Evolutionary conservation across 345 rosid species (phyloP).

Genomic region (Eucalyptus urophylla): DNA sequence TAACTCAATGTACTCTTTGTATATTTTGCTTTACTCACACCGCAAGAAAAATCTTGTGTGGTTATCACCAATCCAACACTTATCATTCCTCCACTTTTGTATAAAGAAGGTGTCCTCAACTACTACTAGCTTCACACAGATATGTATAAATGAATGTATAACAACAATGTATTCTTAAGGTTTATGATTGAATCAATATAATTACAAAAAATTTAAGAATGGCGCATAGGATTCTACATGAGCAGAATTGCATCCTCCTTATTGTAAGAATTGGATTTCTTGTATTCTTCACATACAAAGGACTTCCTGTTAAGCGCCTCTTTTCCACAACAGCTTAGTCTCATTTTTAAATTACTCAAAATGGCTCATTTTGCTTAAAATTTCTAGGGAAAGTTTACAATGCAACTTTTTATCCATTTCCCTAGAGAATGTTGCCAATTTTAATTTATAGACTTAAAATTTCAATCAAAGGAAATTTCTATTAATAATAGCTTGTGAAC

Average conservation of each 20-base stretch:
- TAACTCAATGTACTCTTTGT: not conserved
- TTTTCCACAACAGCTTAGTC: not conserved
- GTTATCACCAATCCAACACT: not conserved
- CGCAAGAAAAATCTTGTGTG: not conserved
- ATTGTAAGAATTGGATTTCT: not conserved
- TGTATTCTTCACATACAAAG: not conserved
- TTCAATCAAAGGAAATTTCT: too few relatives aligned
- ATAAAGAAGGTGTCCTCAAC: not conserved
- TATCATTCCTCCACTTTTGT: not conserved
- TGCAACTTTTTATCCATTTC: too few relatives aligned
- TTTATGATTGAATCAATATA: too few relatives aligned
- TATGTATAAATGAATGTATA: too few relatives aligned
- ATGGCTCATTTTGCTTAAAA: not conserved
- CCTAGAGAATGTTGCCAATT: too few relatives aligned
- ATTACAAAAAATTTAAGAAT: too few relatives aligned
- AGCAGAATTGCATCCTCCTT: not conserved
- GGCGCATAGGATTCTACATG: not conserved
- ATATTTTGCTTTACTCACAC: not conserved
- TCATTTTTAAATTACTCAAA: not conserved
- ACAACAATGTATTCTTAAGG: not conserved
- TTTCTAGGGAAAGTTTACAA: too few relatives aligned
- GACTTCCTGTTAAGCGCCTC: not conserved
- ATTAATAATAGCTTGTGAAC: too few relatives aligned
- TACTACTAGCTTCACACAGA: not conserved
- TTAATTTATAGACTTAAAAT: too few relatives aligned